Base-by-base conservation (phyloP, 129 eudicot genomes). In the Flaveria trinervia region DNA sequence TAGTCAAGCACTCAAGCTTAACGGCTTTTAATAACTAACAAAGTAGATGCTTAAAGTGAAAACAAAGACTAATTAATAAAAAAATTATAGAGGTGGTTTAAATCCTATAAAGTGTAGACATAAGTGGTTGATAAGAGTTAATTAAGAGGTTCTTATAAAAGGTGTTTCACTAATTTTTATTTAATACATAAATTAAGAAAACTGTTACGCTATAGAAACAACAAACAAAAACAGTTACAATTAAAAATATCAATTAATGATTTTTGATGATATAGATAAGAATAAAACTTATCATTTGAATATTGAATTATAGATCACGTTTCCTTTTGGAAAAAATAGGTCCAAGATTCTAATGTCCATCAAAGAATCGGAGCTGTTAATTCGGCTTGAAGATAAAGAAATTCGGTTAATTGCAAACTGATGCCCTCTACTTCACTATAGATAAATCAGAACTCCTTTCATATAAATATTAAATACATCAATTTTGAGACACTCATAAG, bases 281-380 rank as follows among this genome's bases (percentile, higher is more conserved):
- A 10, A 62, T 0, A 5, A 15, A 28, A 28, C 10, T 44, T 17
- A 67, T 41, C 72, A 72, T 22, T 11, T 33, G 51, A 36, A 55
- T 33, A 33, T 55, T 55, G 15, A 6, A 59, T 7, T 9, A 28
- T 50, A 39, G 67, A 33, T 55, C 41, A 57, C 68, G 26, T 41
- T 73, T 57, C 67, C 3, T 1, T 13, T 3, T n/a, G 28, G 13
- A 41, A 16, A 54, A 73, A 73, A 74, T 1, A 51, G 74, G 80
- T 76, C 80, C 80, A 46, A 67, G 36, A 55, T 51, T 65, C 50
- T 25, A 66, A 51, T 36, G 66, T 54, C 67, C 67, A 51, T 45
- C 30, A 52, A 62, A 67, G n/a, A 67, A 77, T 20, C 56, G 60
- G 48, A 15, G 14, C 18, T 22, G 25, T 50, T 55, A 18, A 76